Evolutionary conservation across 2,329 filamentous ascomycete species (phyloP), one percentile per base, ranked within the genome.

Genomic region (Fusarium begoniae): DNA sequence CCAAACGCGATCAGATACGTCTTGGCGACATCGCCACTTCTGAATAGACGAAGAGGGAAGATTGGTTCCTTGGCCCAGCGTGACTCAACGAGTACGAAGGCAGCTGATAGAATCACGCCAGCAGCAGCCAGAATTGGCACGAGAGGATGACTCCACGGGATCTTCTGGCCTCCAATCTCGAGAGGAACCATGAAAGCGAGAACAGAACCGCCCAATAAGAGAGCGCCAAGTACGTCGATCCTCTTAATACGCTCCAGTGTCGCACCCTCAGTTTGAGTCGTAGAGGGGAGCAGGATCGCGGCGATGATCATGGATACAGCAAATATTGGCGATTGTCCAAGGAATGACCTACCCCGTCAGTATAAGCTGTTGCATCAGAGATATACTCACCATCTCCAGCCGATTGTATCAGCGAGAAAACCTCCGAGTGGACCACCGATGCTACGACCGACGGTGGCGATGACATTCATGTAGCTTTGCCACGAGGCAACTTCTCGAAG

Each of bases 331-430:
- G 51, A 55, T n/a, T 55, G 51, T 41, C 51, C 51, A 1, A 55
- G 35, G 55, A 91, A 92, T 43, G 88, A 90, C 86, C 75, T 77
- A 10, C 22, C 0, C 5, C 35, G 11, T 61, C 20, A 70, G 53
- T 18, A 30, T 10, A 5, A 9, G 2, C 17, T 4, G 0, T 11
- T 14, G 2, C 6, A 4, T 2, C 0, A 1, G 3, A 6, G 35
- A 28, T 5, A 10, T 2, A 45, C 71, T 54, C 26, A 77, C 75
- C 88, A 91, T 40, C 91, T 84, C 91, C 91, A 93, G 13, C 91
- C 90, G 28, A 93, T 83, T 2, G 82, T 84, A 69, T 92, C 89
- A 15, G 89, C 89, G 9, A 93, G 84, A 40, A 88, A 85, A 0
- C 90, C 90, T 5, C 91, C 90, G 14, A 87, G 75, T 3, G 87